A percentile compares a stretch with the other conserved stretches of the same genome.
Evolutionary conservation across 2,329 filamentous ascomycete species (phyloP).

Genomic region (Neurospora sp.): DNA sequence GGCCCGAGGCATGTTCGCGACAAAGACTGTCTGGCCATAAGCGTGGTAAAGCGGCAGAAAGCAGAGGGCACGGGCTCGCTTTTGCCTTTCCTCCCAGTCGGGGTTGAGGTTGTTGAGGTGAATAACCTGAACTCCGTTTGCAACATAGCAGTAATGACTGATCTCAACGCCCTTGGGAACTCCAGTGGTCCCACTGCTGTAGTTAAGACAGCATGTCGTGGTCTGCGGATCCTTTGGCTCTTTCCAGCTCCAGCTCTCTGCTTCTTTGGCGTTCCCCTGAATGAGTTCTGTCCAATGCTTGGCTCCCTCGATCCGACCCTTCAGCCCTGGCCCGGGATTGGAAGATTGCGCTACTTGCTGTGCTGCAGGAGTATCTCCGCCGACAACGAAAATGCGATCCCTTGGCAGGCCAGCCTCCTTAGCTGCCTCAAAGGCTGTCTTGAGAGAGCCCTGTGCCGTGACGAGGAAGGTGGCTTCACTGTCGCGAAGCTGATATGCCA

Average conservation of each 20-base stretch:
- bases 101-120: conserved; percentile 34
- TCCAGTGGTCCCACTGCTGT: conserved; percentile 70
- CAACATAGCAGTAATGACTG: conserved; percentile 65
- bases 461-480: conserved; percentile 59
- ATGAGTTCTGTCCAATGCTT: conserved; percentile 58
- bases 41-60: conserved; percentile 73
- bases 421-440: conserved; percentile 58
- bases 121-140: conserved; percentile 56
- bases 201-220: conserved; percentile 62
- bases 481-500: conserved; percentile 67
- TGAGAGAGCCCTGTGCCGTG: conserved; percentile 47
- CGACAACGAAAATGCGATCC: conserved; percentile 54
- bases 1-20: conserved; percentile 45
- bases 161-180: conserved; percentile 78
- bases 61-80: conserved; percentile 40
- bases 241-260: conserved; percentile 52
- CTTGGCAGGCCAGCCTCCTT: conserved; percentile 42
- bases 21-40: conserved; percentile 61
- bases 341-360: conserved; percentile 10
- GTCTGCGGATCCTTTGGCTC: conserved; percentile 39
- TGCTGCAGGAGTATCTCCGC: conserved; percentile 32
- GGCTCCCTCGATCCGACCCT: conserved; percentile 26
- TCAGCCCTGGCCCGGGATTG: conserved; percentile 15
- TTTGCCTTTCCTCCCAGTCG: conserved; percentile 33
- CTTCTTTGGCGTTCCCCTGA: conserved; percentile 35